A percentile compares a stretch with the other conserved stretches of the same genome.
Evolutionary conservation across 2,329 filamentous ascomycete genomes (phyloP).

Genomic region (Ophiostoma tasmaniense): DNA sequence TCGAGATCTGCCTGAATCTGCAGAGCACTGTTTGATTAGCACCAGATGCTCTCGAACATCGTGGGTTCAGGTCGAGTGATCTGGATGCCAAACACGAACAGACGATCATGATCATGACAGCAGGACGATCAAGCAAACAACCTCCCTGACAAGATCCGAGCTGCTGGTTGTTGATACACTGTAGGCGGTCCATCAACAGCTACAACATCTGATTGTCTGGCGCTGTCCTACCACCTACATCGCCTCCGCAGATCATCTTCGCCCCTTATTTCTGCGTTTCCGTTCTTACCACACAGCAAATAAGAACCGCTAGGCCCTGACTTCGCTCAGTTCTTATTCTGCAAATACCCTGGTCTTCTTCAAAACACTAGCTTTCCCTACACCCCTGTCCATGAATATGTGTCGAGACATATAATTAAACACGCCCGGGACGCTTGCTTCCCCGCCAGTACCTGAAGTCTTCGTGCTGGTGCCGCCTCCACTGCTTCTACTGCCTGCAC

Average conservation of each 20-base stretch:
- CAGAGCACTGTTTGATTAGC: not conserved
- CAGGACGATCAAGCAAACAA: not conserved
- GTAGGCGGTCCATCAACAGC: not conserved
- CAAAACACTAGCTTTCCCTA: slow-evolving; percentile 17
- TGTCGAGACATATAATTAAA: slow-evolving; percentile 20
- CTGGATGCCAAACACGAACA: not conserved
- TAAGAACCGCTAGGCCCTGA: slow-evolving; percentile 13
- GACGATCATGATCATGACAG: not conserved
- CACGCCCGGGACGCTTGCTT: slow-evolving; percentile 12
- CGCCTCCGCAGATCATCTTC: slow-evolving; percentile 11
- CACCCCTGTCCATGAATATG: slow-evolving; percentile 11
- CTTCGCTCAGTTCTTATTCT: slow-evolving; percentile 3
- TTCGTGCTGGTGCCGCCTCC: not conserved
- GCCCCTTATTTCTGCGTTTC: slow-evolving; percentile 12
- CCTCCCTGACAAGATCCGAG: not conserved
- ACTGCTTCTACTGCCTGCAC: not conserved
- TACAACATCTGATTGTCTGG: not conserved
- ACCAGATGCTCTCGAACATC: not conserved
- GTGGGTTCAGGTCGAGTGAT: not conserved
- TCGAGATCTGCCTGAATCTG: not conserved
- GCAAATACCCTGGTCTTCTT: slow-evolving; percentile 4
- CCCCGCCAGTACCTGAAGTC: slow-evolving; percentile 9
- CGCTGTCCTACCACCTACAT: not conserved
- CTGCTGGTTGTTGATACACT: not conserved
- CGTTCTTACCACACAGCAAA: slow-evolving; percentile 15